These are phyloP conservation scores for Aspergillus ochraceoroseus DNA, from an alignment of 2,329 filamentous ascomycete species.

Conservation along the genomic window DNA sequence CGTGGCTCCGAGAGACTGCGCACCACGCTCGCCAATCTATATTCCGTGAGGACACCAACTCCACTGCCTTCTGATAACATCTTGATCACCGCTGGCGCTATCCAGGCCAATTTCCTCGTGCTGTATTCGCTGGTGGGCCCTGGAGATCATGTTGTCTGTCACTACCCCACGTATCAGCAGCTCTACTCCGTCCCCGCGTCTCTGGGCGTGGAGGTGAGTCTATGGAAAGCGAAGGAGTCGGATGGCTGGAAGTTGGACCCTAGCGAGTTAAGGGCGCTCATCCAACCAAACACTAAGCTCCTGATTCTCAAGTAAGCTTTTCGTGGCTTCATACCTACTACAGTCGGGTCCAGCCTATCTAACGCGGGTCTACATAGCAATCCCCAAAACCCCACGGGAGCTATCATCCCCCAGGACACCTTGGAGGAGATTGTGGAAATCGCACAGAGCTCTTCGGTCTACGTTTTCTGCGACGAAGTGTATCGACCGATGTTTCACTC, in stretches of 20 bases:
- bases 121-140: constrained; percentile 67
- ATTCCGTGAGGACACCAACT: constrained; percentile 49
- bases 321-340: too few species aligned
- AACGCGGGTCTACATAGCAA: too few species aligned
- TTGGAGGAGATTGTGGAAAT: constrained; percentile 59
- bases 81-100: constrained; percentile 73
- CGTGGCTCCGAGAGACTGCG: constrained; percentile 26
- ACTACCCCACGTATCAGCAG: constrained; percentile 83
- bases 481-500: constrained; percentile 79
- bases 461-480: constrained; percentile 71
- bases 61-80: constrained; percentile 58
- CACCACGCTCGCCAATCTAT: constrained; percentile 29
- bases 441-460: constrained; percentile 58
- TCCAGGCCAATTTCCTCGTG: constrained; percentile 76
- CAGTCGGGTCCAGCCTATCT: too few species aligned
- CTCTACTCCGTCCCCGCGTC: constrained; percentile 70
- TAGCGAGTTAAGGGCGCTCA: constrained; percentile 59
- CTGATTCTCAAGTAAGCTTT: constrained; percentile 55
- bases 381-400: constrained; percentile 76
- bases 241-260: constrained; percentile 65
- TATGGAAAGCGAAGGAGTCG: constrained; percentile 66
- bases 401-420: constrained; percentile 56
- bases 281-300: constrained; percentile 51
- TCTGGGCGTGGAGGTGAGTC: constrained; percentile 68
- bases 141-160: constrained; percentile 78